These are phyloP conservation scores for Dictyostelium capitatum DNA, from an alignment of 78 protist species.

Conservation along the genomic window DNA sequence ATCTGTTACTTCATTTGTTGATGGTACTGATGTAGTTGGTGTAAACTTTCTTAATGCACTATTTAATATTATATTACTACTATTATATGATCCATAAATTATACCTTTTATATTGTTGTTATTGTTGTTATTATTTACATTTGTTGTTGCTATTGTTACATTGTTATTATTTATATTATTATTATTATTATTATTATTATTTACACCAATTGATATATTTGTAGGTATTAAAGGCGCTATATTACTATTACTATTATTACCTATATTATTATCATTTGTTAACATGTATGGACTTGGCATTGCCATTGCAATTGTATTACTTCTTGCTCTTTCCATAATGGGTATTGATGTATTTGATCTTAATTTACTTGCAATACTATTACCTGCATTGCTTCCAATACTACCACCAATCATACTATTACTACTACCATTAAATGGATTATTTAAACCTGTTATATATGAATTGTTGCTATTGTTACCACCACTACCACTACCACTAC, in stretches of 20 bases:
- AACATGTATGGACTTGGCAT: neutral
- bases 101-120: slow-evolving; percentile 3
- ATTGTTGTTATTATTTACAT: neutral
- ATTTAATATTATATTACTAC: slow-evolving; percentile 39
- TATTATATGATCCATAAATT: slow-evolving; percentile 9
- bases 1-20: slow-evolving; percentile 43
- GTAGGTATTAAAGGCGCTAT: too few species aligned
- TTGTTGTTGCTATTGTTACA: neutral
- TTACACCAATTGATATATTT: too few species aligned
- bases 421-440: neutral
- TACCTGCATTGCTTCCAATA: neutral
- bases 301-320: slow-evolving; percentile 10
- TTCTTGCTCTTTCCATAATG: slow-evolving; percentile 2
- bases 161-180: neutral
- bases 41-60: slow-evolving; percentile 33
- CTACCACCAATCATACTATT: neutral
- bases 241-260: neutral
- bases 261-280: neutral
- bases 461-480: neutral
- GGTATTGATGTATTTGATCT: slow-evolving; percentile 9
- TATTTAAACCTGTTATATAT: neutral
- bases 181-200: neutral
- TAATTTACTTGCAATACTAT: neutral
- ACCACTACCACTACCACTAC: neutral
- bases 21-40: slow-evolving; percentile 53